phyloP scores from a whole-genome alignment of 768 basidiomycete species.

The Lentinula aciculospora region DNA sequence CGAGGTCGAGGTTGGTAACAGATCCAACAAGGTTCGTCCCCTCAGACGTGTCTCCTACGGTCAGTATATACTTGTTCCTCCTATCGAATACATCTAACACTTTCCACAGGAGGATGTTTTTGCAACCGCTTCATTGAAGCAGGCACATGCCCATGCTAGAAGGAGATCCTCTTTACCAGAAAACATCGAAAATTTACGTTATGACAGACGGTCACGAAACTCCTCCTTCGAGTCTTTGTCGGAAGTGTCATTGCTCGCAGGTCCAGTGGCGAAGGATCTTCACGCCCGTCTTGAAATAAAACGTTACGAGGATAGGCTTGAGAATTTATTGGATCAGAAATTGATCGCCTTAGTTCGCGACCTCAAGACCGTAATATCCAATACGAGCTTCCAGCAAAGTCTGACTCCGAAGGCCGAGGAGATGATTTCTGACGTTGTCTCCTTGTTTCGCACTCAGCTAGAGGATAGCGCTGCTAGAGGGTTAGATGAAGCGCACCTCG shows the following conservation, averaged over 20 bases:
- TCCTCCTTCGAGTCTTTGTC: conserved; percentile 1
- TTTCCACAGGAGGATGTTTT: conserved; percentile 30
- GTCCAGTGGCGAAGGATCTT: conserved; percentile 30
- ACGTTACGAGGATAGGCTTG: conserved; percentile 56
- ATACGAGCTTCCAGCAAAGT: conserved; percentile 17
- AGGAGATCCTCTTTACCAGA: conserved; percentile 56
- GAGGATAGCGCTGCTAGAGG: conserved; percentile 55
- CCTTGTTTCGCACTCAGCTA: conserved; percentile 63
- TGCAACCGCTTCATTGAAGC: conserved; percentile 22
- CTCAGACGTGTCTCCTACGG: conserved; percentile 15
- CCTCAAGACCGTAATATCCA: conserved; percentile 16
- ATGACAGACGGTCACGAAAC: not conserved
- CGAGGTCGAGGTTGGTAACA: conserved; percentile 46
- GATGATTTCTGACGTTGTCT: conserved; percentile 60
- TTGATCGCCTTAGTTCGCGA: conserved; percentile 45
- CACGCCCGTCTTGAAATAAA: conserved; percentile 54
- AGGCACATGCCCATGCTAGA: conserved; percentile 24
- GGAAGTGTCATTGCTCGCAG: conserved; percentile 24
- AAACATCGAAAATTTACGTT: conserved; percentile 7
- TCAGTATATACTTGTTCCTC: not conserved
- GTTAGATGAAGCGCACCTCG: conserved; percentile 57
- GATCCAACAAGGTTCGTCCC: conserved; percentile 38
- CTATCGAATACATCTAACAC: not conserved
- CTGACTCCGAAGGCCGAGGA: conserved; percentile 48
- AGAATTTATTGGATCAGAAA: conserved; percentile 65